phyloP scores from a whole-genome alignment of 2,329 filamentous ascomycete species.

The Tolypocladium sp. region DNA sequence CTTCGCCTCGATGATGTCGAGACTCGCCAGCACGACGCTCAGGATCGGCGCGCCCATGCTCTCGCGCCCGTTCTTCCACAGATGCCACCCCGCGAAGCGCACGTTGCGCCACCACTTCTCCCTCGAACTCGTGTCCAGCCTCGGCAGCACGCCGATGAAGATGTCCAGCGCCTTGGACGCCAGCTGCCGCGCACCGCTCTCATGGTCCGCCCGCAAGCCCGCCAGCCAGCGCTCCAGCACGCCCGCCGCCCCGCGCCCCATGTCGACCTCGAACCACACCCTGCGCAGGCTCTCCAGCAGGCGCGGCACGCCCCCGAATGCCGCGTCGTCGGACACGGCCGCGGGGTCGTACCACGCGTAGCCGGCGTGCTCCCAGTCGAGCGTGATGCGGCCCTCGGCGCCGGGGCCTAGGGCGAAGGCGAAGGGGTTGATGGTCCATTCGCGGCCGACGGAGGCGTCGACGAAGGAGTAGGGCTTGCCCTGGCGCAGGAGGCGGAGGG shows the following conservation, averaged over 20 bases:
- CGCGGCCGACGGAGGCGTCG: constrained; percentile 41
- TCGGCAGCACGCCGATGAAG: constrained; percentile 35
- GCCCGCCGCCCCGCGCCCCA: constrained; percentile 34
- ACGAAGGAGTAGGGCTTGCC: constrained; percentile 50
- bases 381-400: constrained; percentile 29
- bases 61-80: constrained; percentile 57
- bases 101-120: constrained; percentile 42
- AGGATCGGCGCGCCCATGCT: constrained; percentile 56
- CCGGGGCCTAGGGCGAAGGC: constrained; percentile 41
- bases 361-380: constrained; percentile 54
- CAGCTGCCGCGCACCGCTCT: constrained; percentile 50
- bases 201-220: constrained; percentile 43
- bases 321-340: constrained; percentile 33
- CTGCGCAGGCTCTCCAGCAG: constrained; percentile 48
- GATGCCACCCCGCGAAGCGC: constrained; percentile 51
- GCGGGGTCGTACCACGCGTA: constrained; percentile 49
- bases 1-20: constrained; percentile 29
- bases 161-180: constrained; percentile 41
- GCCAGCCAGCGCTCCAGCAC: constrained; percentile 37
- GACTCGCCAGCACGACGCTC: constrained; percentile 34
- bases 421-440: constrained; percentile 58
- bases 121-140: constrained; percentile 13
- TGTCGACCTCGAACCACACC: constrained; percentile 48
- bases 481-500: constrained; percentile 41
- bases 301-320: constrained; percentile 45